These are phyloP conservation scores for Neoboletus subvelutipes DNA, from an alignment of 768 basidiomycete genomes.

Conservation along the genomic window DNA sequence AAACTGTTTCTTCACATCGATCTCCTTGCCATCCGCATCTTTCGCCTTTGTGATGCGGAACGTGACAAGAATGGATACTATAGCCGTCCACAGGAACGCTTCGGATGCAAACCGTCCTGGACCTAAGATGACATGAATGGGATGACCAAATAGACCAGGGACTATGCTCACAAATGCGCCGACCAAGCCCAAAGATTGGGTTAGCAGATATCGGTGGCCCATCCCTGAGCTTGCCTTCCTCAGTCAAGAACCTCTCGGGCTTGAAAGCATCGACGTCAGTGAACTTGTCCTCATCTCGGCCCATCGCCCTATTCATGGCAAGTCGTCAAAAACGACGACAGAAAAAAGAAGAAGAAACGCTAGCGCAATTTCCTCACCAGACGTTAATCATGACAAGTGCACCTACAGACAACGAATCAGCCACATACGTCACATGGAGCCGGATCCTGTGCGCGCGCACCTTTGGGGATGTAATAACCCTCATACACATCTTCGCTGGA, in stretches of 20 bases:
- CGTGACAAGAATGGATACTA: constrained; percentile 23
- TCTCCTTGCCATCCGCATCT: constrained; percentile 22
- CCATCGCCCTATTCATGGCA: constrained; percentile 20
- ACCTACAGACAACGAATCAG: constrained; percentile 14
- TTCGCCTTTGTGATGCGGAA: constrained; percentile 24
- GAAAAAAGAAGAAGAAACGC: neutral
- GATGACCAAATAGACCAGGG: neutral
- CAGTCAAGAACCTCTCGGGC: constrained; percentile 27
- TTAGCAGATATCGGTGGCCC: constrained; percentile 12
- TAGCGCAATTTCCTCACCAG: constrained; percentile 25
- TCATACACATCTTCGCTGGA: constrained; percentile 27
- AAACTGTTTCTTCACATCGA: constrained; percentile 21
- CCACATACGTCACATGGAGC: neutral
- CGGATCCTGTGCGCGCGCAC: constrained; percentile 7
- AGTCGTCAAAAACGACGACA: neutral
- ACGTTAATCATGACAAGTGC: constrained; percentile 35
- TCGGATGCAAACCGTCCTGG: constrained; percentile 27
- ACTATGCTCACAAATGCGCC: constrained; percentile 22
- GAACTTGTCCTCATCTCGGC: constrained; percentile 18
- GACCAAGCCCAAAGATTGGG: constrained; percentile 27
- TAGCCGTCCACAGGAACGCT: constrained; percentile 21
- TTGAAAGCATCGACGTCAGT: constrained; percentile 23
- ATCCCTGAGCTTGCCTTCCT: constrained; percentile 12
- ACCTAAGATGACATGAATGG: neutral
- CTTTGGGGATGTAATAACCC: constrained; percentile 44